Evolutionary conservation across 2,329 filamentous ascomycete genomes (phyloP).

Genomic region (Chaetomium sp.): DNA sequence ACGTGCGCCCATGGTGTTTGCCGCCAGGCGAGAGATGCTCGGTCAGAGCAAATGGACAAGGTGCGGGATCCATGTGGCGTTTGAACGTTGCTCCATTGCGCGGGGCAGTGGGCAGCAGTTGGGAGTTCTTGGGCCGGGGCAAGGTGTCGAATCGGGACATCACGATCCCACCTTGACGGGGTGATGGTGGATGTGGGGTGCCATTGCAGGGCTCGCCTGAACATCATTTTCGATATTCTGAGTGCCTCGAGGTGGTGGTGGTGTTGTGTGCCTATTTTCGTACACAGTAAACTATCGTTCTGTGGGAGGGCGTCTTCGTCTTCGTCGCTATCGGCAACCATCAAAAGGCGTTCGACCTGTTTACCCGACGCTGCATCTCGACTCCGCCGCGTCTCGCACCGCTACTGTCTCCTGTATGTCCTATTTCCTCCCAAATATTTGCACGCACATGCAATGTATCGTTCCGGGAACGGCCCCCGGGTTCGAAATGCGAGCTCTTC

Average conservation of each 20-base stretch:
- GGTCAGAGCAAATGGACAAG: constrained; percentile 10
- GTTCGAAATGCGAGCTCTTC: not conserved
- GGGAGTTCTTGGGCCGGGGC: not conserved
- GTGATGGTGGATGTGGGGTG: not conserved
- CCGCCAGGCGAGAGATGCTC: not conserved
- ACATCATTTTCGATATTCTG: not conserved
- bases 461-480: not conserved
- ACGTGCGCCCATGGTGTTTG: constrained; percentile 7
- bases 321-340: not conserved
- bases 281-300: not conserved
- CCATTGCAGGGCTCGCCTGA: not conserved
- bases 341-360: too few species aligned
- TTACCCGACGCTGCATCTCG: too few species aligned
- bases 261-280: not conserved
- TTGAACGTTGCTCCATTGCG: not conserved
- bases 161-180: not conserved
- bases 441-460: not conserved
- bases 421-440: not conserved
- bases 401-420: not conserved
- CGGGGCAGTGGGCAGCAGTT: not conserved
- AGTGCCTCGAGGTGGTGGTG: not conserved
- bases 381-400: too few species aligned
- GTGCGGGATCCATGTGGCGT: not conserved
- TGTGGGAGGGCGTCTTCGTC: not conserved
- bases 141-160: constrained; percentile 7